These are phyloP conservation scores for Apiospora phragmitis DNA, from an alignment of 2,329 filamentous ascomycete genomes.

Conservation along the genomic window DNA sequence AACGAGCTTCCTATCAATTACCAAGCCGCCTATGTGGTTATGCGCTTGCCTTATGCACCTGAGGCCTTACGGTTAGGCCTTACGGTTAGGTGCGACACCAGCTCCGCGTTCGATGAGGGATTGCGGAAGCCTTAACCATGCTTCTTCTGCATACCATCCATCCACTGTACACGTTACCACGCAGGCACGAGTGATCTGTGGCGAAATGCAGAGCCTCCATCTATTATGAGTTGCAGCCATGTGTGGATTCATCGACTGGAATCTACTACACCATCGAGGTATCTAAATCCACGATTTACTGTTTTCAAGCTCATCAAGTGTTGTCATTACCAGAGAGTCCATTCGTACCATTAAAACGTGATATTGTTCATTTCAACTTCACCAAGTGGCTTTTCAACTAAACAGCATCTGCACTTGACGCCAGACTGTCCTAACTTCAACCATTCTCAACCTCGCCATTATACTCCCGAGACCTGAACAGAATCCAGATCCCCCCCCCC, in stretches of 20 bases:
- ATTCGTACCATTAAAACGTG: neutral
- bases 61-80: neutral
- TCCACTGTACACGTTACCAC: neutral
- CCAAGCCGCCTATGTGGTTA: neutral
- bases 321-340: neutral
- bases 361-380: neutral
- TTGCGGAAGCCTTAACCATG: neutral
- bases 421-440: neutral
- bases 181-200: neutral
- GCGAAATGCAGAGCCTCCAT: neutral
- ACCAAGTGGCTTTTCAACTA: neutral
- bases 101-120: neutral
- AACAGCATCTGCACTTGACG: neutral
- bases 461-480: neutral
- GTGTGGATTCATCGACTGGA: neutral
- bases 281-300: neutral
- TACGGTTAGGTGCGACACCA: neutral
- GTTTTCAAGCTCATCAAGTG: neutral
- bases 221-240: neutral
- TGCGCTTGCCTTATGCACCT: neutral
- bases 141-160: neutral
- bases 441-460: neutral
- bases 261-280: neutral
- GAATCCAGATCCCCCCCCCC: neutral
- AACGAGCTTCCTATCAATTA: neutral